Conservation (phyloP, 768 basidiomycete genomes). For the Cubamyces lactineus region DNA sequence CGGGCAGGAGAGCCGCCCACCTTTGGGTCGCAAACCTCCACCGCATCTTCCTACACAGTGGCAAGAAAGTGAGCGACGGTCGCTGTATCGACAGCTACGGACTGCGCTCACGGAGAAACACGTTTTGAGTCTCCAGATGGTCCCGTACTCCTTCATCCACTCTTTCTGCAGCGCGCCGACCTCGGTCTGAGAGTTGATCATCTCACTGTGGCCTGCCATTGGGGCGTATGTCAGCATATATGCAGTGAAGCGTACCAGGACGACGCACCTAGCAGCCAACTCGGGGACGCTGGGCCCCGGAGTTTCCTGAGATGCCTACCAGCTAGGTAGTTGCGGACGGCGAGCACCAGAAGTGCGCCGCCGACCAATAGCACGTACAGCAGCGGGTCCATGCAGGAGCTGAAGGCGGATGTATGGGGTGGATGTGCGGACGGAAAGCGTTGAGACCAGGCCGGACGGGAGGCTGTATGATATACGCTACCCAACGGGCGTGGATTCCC, state of each 20-base stretch:
- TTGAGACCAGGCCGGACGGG: not conserved
- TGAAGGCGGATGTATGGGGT: too few species aligned
- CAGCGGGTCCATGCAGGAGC: not conserved
- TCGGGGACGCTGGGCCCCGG: constrained; percentile 25
- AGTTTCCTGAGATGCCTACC: constrained; percentile 24
- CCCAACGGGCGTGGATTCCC: not conserved
- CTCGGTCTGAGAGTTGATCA: constrained; percentile 8
- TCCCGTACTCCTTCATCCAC: constrained; percentile 28
- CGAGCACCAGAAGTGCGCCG: constrained; percentile 9
- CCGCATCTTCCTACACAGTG: constrained; percentile 13
- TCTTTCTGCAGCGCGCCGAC: constrained; percentile 28
- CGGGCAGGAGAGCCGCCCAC: not conserved
- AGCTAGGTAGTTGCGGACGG: constrained; percentile 19
- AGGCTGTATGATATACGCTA: not conserved
- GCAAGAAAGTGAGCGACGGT: too few species aligned
- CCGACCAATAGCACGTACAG: constrained; percentile 5
- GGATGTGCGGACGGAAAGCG: not conserved
- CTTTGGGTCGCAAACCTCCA: constrained; percentile 22
- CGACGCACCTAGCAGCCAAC: constrained; percentile 23
- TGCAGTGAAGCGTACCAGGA: too few species aligned
- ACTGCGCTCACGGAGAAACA: constrained; percentile 27
- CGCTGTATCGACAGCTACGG: not conserved
- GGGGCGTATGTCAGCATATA: not conserved
- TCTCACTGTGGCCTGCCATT: not conserved
- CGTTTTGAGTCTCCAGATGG: constrained; percentile 23